Evolutionary conservation across 2,329 filamentous ascomycete genomes (phyloP).

Genomic region (Boeremia lycopersici): DNA sequence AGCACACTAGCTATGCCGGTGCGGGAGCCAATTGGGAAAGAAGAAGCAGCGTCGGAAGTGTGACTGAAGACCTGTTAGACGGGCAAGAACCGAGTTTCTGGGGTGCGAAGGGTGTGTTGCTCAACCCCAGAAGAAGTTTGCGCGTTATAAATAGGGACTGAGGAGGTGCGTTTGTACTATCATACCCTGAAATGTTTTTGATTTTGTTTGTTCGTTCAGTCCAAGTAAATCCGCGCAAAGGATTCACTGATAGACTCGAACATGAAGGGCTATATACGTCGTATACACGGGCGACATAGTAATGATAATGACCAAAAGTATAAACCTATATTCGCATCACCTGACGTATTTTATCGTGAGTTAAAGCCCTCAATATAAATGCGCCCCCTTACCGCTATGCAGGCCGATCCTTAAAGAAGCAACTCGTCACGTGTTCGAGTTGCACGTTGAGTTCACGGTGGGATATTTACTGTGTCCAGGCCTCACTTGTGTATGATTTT

Average conservation of each 20-base stretch:
- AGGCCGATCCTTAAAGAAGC: too few species aligned
- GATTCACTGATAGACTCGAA: not conserved
- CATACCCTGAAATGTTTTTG: constrained; percentile 1
- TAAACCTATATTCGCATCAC: too few species aligned
- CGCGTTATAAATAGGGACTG: constrained; percentile 69
- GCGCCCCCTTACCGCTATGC: too few species aligned
- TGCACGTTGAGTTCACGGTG: too few species aligned
- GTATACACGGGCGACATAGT: not conserved
- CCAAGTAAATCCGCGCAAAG: not conserved
- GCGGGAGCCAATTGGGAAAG: constrained; percentile 32
- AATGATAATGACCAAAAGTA: constrained; percentile 9
- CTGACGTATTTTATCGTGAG: too few species aligned
- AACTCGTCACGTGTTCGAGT: too few species aligned
- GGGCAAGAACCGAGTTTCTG: constrained; percentile 74
- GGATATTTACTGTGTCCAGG: too few species aligned
- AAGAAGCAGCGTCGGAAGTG: constrained; percentile 54
- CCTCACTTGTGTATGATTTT: too few species aligned
- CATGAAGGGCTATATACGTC: not conserved
- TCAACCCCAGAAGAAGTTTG: constrained; percentile 71
- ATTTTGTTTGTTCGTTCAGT: not conserved
- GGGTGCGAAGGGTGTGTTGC: constrained; percentile 62
- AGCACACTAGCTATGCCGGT: constrained; percentile 25
- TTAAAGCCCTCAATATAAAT: too few species aligned
- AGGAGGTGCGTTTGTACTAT: constrained; percentile 15
- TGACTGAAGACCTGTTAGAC: constrained; percentile 63